Conservation (phyloP, 2,329 filamentous ascomycete genomes). For the Fusarium sp. region DNA sequence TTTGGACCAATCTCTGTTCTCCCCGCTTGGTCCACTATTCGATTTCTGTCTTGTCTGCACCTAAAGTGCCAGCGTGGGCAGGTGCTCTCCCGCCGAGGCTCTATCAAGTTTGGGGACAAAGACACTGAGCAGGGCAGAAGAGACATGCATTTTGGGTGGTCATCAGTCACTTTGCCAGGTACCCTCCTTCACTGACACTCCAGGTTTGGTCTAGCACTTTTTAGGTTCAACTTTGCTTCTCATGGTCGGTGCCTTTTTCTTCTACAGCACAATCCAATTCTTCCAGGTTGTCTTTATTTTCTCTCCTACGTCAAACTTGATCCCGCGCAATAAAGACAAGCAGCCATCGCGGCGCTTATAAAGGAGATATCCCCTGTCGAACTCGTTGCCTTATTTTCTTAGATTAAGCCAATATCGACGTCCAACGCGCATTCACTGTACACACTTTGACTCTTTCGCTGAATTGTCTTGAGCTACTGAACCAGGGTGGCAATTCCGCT, state of each 20-base stretch:
- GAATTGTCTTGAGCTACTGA: slow-evolving; percentile 6
- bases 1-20: slow-evolving; percentile 13
- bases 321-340: slow-evolving; percentile 7
- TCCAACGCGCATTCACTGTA: slow-evolving; percentile 5
- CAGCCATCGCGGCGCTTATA: not conserved
- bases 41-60: slow-evolving; percentile 4
- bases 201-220: slow-evolving; percentile 21
- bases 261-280: slow-evolving; percentile 16
- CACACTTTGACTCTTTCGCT: slow-evolving; percentile 30
- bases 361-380: slow-evolving; percentile 1
- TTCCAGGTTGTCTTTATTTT: slow-evolving; percentile 17
- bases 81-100: slow-evolving; percentile 19
- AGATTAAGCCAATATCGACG: slow-evolving; percentile 25
- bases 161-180: slow-evolving; percentile 4
- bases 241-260: slow-evolving; percentile 8
- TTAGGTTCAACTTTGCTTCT: slow-evolving; percentile 21
- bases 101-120: slow-evolving; percentile 4
- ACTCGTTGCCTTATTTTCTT: not conserved
- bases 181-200: not conserved
- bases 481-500: slow-evolving; percentile 35
- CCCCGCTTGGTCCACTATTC: slow-evolving; percentile 13
- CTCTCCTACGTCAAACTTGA: slow-evolving; percentile 8
- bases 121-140: not conserved
- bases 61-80: slow-evolving; percentile 3
- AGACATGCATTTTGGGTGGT: slow-evolving; percentile 21